Conservation (phyloP, 176 grass and related monocot species). For the Carex scoparia region DNA sequence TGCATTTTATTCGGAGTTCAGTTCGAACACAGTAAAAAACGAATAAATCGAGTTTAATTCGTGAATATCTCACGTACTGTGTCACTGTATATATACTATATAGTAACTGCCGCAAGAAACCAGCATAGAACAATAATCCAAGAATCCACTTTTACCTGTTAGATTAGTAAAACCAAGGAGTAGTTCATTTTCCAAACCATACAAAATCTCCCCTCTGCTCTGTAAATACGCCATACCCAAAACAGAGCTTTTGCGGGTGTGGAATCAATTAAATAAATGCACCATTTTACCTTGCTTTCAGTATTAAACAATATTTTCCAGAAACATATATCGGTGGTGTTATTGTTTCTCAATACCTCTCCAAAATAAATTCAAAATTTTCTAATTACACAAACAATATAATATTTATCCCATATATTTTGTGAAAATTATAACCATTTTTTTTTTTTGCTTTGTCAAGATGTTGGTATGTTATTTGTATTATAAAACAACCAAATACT, state of each 20-base stretch:
- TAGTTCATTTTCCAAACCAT: background rate
- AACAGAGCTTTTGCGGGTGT: background rate
- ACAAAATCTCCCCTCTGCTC: background rate
- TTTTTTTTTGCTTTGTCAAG: background rate
- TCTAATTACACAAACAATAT: background rate
- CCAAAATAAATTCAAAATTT: background rate
- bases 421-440: background rate
- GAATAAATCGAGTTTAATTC: too few relatives aligned
- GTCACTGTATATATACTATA: background rate
- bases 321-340: too few relatives aligned
- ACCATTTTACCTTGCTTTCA: background rate
- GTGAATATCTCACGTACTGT: too few relatives aligned
- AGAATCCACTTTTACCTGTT: conserved; percentile 10
- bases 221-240: background rate
- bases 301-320: background rate
- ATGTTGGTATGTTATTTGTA: too few relatives aligned
- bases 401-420: background rate
- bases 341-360: background rate
- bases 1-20: too few relatives aligned
- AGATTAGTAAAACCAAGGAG: conserved; percentile 7
- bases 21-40: too few relatives aligned
- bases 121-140: background rate
- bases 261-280: background rate
- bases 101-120: background rate
- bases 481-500: too few relatives aligned